A percentile compares a stretch with the other conserved stretches of the same genome.
Conservation (phyloP, 192 early-diverging fungal genomes). For the Gryganskiella cystojenkinii region DNA sequence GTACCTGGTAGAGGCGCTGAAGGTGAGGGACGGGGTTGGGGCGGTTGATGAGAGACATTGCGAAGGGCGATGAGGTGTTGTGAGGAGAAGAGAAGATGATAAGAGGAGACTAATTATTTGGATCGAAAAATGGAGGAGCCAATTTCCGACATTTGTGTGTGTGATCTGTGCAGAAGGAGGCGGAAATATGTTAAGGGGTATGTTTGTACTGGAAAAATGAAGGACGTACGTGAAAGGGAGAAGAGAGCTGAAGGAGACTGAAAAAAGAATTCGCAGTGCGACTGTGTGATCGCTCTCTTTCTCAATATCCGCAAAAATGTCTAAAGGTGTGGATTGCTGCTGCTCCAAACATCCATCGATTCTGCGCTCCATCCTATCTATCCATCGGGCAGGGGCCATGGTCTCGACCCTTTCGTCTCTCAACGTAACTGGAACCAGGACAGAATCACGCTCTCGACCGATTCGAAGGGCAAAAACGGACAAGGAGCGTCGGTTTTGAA, state of each 20-base stretch:
- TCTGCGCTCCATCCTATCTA: slow-evolving; percentile 13
- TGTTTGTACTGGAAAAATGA: no score
- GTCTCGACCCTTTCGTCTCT: background rate
- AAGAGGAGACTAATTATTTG: background rate
- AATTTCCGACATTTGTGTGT: no score
- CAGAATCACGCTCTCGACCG: no score
- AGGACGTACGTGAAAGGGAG: no score
- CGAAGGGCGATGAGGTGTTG: background rate
- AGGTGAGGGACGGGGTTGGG: slow-evolving; percentile 50
- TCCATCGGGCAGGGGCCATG: background rate
- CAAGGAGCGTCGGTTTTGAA: no score
- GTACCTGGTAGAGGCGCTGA: slow-evolving; percentile 54
- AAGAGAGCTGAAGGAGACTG: no score
- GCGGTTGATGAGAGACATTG: slow-evolving; percentile 50
- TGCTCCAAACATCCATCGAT: slow-evolving; percentile 5
- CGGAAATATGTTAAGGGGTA: no score
- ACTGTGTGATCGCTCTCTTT: slow-evolving; percentile 27
- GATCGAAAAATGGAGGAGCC: background rate
- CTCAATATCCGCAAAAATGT: slow-evolving; percentile 43
- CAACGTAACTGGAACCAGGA: background rate
- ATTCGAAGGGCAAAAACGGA: no score
- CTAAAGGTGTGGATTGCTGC: slow-evolving; percentile 31
- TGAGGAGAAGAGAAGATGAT: background rate
- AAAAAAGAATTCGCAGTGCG: no score
- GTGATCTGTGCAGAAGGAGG: no score